Base-by-base conservation (phyloP, 2,329 filamentous ascomycete genomes). In the Apiospora rasikravindrae region DNA sequence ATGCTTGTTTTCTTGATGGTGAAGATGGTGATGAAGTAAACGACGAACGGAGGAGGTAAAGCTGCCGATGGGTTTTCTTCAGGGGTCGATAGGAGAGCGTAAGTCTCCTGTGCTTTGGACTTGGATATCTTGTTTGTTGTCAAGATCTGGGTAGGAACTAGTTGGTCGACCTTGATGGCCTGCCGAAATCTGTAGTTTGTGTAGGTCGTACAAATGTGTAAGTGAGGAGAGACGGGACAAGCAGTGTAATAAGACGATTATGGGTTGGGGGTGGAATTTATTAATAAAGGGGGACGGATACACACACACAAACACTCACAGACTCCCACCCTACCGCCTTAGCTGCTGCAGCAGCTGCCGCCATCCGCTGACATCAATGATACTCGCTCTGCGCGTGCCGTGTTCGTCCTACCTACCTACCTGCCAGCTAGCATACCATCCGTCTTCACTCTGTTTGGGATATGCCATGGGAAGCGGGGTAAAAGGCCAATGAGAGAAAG, bases 141-240 rank as follows among this genome's bases (percentile, higher is more conserved):
- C 71, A 69, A 68, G 47, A 66, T 72, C 51, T 76, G 75, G 72
- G 76, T 75, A 75, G 73, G 71, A 69, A 73, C 33, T 61, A 11
- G 53, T 37, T 61, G 53, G 53, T 61, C 8, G 33, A 64, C 33
- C 33, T 40, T 64, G 57, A 64, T 64, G 57, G 57, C 57, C 22
- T 40, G 33, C 40, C 40, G 33, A 14, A 11, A 40, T 22, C 4
- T 64, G 33, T 14, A 40, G 10, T 29, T 64, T 10, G 57, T 64
- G 22, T 37, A 24, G 10, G 57, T 40, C 29, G 40, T 14, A n/a
- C 57, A 64, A 37, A 64, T n/a, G 33, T 64, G 29, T 64, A 40
- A 40, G 33, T 40, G 33, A 64, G n/a, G n/a, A 24, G 19, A 64
- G 29, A 64, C 22, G 33, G 19, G 57, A 64, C 19, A 40, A 64